A percentile compares a stretch with the other conserved stretches of the same genome.
These are phyloP conservation scores for Sclerotinia nivalis DNA, from an alignment of 2,329 filamentous ascomycete species.

Conservation along the genomic window DNA sequence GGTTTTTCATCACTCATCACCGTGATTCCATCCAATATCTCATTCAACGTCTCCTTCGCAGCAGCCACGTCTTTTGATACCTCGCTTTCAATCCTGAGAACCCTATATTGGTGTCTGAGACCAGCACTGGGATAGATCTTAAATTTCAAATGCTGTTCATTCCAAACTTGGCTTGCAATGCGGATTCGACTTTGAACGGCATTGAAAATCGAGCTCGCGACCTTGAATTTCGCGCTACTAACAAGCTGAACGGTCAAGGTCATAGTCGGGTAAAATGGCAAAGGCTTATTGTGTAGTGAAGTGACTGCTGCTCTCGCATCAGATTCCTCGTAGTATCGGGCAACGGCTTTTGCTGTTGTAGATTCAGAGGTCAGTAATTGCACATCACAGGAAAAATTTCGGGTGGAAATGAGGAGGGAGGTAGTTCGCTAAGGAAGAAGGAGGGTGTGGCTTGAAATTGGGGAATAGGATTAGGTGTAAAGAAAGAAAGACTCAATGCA, in stretches of 20 bases:
- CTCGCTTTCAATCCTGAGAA: conserved; percentile 46
- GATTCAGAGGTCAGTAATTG: neutral
- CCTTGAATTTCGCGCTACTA: conserved; percentile 45
- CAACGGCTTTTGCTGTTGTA: conserved; percentile 43
- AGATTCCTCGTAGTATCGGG: conserved; percentile 44
- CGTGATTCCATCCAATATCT: conserved; percentile 42
- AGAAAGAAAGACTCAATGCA: neutral
- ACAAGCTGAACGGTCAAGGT: conserved; percentile 45
- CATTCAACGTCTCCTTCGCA: conserved; percentile 42
- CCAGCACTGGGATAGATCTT: conserved; percentile 36
- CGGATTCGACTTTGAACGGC: conserved; percentile 40
- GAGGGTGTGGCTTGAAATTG: too few relatives aligned
- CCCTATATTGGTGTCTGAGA: conserved; percentile 35
- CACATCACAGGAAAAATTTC: neutral
- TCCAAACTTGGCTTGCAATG: conserved; percentile 39
- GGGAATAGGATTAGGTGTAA: too few relatives aligned
- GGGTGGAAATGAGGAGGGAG: neutral
- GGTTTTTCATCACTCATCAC: conserved; percentile 34
- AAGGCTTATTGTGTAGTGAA: conserved; percentile 38
- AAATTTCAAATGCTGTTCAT: conserved; percentile 37
- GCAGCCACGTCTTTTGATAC: conserved; percentile 38
- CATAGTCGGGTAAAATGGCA: conserved; percentile 40
- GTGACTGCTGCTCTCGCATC: conserved; percentile 43
- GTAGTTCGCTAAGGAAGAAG: too few relatives aligned
- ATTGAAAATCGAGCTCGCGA: conserved; percentile 42